Conservation (phyloP, 768 basidiomycete species). For the Candolleomyces aberdarensis region DNA sequence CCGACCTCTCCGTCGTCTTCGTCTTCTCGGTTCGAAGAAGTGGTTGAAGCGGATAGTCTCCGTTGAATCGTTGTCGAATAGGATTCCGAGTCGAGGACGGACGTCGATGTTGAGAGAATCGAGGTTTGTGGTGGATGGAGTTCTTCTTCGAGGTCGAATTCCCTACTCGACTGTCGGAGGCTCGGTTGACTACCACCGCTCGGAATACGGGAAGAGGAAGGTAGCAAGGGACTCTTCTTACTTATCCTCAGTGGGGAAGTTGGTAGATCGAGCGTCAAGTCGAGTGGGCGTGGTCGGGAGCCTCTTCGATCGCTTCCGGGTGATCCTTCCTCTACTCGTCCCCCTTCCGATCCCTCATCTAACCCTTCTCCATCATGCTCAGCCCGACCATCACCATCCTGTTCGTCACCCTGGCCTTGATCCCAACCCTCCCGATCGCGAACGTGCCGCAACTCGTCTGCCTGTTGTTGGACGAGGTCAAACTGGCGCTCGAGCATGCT, state of each 20-base stretch:
- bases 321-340: neutral
- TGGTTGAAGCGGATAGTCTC: slow-evolving; percentile 20
- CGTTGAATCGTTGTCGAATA: slow-evolving; percentile 13
- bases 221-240: slow-evolving; percentile 22
- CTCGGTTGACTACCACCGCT: neutral
- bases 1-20: slow-evolving; percentile 55
- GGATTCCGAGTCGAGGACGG: neutral
- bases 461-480: neutral
- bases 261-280: neutral
- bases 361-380: too few species aligned
- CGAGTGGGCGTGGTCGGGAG: neutral
- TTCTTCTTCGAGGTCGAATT: neutral
- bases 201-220: neutral
- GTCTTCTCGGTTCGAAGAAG: slow-evolving; percentile 24
- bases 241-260: slow-evolving; percentile 23
- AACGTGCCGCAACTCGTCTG: neutral
- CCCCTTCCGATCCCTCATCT: too few species aligned
- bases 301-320: neutral
- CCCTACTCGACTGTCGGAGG: neutral
- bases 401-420: neutral
- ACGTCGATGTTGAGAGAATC: neutral
- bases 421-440: neutral
- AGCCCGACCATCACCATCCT: neutral
- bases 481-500: slow-evolving; percentile 3
- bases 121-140: neutral